Evolutionary conservation across 768 basidiomycete genomes (phyloP), one percentile per base, ranked within the genome.

Genomic region (Trametes cinnabarina): DNA sequence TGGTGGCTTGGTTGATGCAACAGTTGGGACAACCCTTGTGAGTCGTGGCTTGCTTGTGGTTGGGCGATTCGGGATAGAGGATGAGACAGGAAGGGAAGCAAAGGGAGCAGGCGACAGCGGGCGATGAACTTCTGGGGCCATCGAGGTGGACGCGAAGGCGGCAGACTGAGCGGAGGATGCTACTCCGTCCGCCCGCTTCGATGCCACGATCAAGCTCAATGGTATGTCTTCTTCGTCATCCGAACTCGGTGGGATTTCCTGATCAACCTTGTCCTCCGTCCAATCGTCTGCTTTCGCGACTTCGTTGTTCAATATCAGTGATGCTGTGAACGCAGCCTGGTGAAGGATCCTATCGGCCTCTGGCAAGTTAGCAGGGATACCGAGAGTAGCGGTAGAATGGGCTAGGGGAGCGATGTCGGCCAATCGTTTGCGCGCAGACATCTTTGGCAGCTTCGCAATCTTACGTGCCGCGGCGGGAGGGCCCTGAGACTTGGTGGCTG

Each of bases 291-390:
- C 30, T 12, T 19, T n/a, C 2, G 17, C 25, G 7, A 20, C 14
- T 7, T 35, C 20, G 14, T 20, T 40, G 7, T 34, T 25, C 19
- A 55, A 23, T 19, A 25, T 14, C 11, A 56, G 20, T 25, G 37
- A 23, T 12, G 57, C 63, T 12, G 52, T 55, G 7, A 43, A 30
- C 17, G 61, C 67, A 20, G 41, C 55, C 17, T 64, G 40, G 6
- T 54, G 42, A 3, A 66, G 4, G 14, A 66, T 44, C 5, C 37
- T n/a, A 44, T 66, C 67, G 25, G 53, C 58, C 32, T 55, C 58
- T 8, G 23, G 14, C 14, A 62, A 19, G 19, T 30, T 47, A 6
- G 40, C 30, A 5, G 52, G 34, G 7, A 39, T 23, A 1, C 51
- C 52, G 23, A 44, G 52, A 26, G 19, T 20, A 11, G 22, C 14